Conservation (phyloP, 2,329 filamentous ascomycete genomes). For the Hypoxylon sp. region DNA sequence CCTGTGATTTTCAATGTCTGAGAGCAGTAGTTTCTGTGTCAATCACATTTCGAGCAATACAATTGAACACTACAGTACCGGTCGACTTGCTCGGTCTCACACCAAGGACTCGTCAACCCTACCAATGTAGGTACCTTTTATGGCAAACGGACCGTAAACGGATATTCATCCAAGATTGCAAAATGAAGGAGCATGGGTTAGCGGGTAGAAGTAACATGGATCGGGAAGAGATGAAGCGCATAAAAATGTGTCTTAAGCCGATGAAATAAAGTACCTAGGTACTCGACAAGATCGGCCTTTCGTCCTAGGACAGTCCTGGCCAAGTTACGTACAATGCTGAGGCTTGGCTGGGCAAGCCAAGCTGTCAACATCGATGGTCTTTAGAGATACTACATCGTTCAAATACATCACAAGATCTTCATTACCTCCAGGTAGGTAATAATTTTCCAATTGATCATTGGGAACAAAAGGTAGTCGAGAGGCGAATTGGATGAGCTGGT, state of each 20-base stretch:
- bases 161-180: conserved; percentile 49
- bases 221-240: conserved; percentile 23
- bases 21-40: conserved; percentile 9
- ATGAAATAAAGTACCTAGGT: conserved; percentile 30
- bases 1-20: conserved; percentile 22
- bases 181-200: conserved; percentile 36
- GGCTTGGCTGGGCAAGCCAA: conserved; percentile 14
- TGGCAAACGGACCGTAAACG: conserved; percentile 37
- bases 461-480: conserved; percentile 7
- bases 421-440: not conserved
- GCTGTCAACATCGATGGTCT: conserved; percentile 15
- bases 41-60: conserved; percentile 15
- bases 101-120: conserved; percentile 2
- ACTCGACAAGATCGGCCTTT: conserved; percentile 25
- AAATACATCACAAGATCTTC: conserved; percentile 15
- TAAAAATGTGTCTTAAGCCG: conserved; percentile 28
- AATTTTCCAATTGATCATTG: conserved; percentile 2
- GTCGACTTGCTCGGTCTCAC: conserved; percentile 11
- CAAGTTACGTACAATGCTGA: conserved; percentile 12
- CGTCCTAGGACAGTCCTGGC: conserved; percentile 13
- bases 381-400: conserved; percentile 14
- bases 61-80: conserved; percentile 14
- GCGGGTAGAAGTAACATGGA: conserved; percentile 36
- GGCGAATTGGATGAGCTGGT: conserved; percentile 16
- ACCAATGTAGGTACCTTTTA: conserved; percentile 2